Conservation (phyloP, 1,284 basidiomycete species). For the Melampsora larici-populina region DNA sequence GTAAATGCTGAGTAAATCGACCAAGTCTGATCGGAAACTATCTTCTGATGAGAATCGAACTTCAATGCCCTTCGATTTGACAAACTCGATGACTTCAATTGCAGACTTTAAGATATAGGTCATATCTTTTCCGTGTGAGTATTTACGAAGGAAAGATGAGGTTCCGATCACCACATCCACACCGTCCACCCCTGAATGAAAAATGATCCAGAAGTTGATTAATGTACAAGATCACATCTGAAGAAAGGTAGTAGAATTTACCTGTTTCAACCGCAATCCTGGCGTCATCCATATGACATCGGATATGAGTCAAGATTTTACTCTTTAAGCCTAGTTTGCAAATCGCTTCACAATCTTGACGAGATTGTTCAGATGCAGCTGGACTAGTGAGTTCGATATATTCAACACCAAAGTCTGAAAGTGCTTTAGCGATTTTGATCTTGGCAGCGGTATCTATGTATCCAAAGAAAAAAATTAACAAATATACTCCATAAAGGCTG, state of each 20-base stretch:
- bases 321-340: slow-evolving; percentile 97
- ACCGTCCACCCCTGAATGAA: slow-evolving; percentile 78
- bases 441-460: slow-evolving; percentile 87
- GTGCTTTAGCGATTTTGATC: slow-evolving; percentile 93
- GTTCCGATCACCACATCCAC: slow-evolving; percentile 99
- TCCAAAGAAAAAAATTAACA: neutral
- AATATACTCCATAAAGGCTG: neutral
- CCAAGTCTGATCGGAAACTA: slow-evolving; percentile 98
- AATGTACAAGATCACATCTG: neutral
- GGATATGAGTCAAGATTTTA: slow-evolving; percentile 98
- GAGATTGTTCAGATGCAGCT: slow-evolving; percentile 93
- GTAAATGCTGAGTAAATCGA: slow-evolving; percentile 97
- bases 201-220: neutral
- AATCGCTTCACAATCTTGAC: slow-evolving; percentile 92
- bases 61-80: slow-evolving; percentile 99
- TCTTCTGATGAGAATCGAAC: slow-evolving; percentile 99
- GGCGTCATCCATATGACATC: slow-evolving; percentile 99
- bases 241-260: slow-evolving; percentile 53
- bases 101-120: slow-evolving; percentile 94
- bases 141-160: slow-evolving; percentile 96
- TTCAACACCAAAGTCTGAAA: slow-evolving; percentile 97
- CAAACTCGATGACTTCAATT: slow-evolving; percentile 97
- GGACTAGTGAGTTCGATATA: slow-evolving; percentile 99
- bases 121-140: slow-evolving; percentile 99
- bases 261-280: slow-evolving; percentile 97